These are phyloP conservation scores for Cnidoscolus chayamansa DNA, from an alignment of 441 rosid genomes.

Conservation along the genomic window DNA sequence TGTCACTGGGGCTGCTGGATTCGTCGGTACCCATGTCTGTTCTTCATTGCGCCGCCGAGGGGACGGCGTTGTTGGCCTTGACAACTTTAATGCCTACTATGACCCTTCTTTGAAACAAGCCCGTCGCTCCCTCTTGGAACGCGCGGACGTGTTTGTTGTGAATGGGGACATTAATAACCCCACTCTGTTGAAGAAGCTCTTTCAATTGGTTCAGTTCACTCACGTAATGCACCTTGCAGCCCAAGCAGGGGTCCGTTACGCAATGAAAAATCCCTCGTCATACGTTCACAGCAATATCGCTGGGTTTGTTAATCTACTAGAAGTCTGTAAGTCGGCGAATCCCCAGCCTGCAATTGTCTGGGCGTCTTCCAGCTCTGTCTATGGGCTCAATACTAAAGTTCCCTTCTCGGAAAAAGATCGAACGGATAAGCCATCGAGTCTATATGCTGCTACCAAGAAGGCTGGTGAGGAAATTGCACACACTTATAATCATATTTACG, in stretches of 20 bases:
- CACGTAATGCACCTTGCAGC: constrained; percentile 46
- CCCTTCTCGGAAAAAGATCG: constrained; percentile 39
- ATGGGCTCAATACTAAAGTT: constrained; percentile 35
- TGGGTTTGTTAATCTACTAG: constrained; percentile 37
- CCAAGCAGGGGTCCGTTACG: constrained; percentile 40
- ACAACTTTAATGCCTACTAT: constrained; percentile 39
- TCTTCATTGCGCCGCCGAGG: constrained; percentile 33
- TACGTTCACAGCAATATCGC: constrained; percentile 39
- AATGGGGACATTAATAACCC: constrained; percentile 39
- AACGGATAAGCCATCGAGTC: constrained; percentile 40
- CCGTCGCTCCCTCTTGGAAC: constrained; percentile 25
- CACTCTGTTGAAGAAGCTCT: constrained; percentile 25
- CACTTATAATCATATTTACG: constrained; percentile 43
- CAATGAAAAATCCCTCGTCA: constrained; percentile 34
- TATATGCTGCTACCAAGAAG: constrained; percentile 44
- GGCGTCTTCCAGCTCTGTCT: constrained; percentile 47
- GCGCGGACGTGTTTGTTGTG: constrained; percentile 25
- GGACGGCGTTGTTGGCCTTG: constrained; percentile 39
- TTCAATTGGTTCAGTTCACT: constrained; percentile 32
- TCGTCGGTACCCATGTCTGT: constrained; percentile 38
- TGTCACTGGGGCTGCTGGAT: constrained; percentile 41
- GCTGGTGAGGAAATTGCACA: constrained; percentile 48
- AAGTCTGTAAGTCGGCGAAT: constrained; percentile 32
- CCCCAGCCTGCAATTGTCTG: constrained; percentile 42
- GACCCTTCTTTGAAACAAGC: constrained; percentile 32